Evolutionary conservation across 2,329 filamentous ascomycete genomes (phyloP), one percentile per base, ranked within the genome.

Genomic region (Metarhizium robertsii): DNA sequence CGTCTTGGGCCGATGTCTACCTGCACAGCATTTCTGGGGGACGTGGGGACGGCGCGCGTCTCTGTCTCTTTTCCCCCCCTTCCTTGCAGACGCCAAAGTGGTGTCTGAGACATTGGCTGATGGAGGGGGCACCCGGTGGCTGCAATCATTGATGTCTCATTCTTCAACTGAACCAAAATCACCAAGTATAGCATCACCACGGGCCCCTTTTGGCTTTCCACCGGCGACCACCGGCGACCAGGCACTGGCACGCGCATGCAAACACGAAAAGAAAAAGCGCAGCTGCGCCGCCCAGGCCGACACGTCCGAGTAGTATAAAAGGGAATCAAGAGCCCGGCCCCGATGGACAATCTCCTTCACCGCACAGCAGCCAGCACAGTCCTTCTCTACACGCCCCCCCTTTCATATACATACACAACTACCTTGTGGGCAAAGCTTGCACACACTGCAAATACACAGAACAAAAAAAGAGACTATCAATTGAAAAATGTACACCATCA

Each of bases 91-190:
- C 32, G 32, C 25, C 25, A 25, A 25, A 25, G 25, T 34, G 32
- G 32, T 34, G 32, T 34, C 32, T 34, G 7, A 34, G 32, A 34
- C 32, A 34, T 8, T 34, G 6, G 32, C 32, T 7, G 32, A 34
- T 11, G 42, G 42, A 25, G 25, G 25, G 25, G 25, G 25, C 1
- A 6, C 16, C 6, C 8, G 42, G 42, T 8, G 42, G 18, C 42
- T 20, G 42, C 42, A 16, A 45, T 25, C 25, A 25, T 25, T 25
- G 25, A 18, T 49, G 52, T 53, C 52, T 53, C 45, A 53, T 38
- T 53, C 52, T 20, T 43, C 52, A 50, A 53, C 52, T 53, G 52
- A 53, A 50, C 52, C 34, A 53, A n/a, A 29, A 7, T 36, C 47
- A 48, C 52, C 36, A 53, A 53, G 34, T 49, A 53, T 53, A 53